Evolutionary conservation across 768 basidiomycete species (phyloP).

Genomic region (Trametes meyenii): DNA sequence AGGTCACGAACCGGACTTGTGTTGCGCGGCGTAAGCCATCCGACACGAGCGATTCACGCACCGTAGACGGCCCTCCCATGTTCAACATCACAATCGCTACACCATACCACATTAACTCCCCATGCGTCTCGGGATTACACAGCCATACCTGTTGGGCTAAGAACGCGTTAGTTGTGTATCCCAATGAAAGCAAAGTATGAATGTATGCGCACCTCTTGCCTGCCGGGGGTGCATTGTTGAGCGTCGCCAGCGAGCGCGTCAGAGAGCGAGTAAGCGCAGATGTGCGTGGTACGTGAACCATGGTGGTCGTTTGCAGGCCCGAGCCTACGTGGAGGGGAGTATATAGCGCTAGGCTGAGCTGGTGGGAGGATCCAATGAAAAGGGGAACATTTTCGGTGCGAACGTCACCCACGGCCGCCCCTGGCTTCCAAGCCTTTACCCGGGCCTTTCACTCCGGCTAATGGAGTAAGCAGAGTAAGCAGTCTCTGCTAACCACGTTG

Average conservation of each 20-base stretch:
- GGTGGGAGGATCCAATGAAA: constrained; percentile 23
- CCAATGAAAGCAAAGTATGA: neutral
- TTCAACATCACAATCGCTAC: constrained; percentile 94
- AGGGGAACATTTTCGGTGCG: constrained; percentile 17
- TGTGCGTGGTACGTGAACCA: constrained; percentile 27
- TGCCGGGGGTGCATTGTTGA: constrained; percentile 42
- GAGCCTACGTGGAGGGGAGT: constrained; percentile 1
- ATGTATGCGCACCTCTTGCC: constrained; percentile 46
- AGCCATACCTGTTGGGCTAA: constrained; percentile 32
- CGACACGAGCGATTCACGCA: constrained; percentile 39
- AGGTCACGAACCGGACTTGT: neutral
- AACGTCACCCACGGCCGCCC: constrained; percentile 5
- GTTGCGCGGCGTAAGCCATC: neutral
- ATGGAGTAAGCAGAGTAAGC: neutral
- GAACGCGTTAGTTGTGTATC: constrained; percentile 2
- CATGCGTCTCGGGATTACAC: neutral
- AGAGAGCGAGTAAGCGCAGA: constrained; percentile 32
- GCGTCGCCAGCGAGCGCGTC: constrained; percentile 48
- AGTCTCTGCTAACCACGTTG: neutral
- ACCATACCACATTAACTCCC: neutral
- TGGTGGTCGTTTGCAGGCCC: constrained; percentile 9
- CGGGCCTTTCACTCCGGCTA: neutral
- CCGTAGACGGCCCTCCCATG: constrained; percentile 97
- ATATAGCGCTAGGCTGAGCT: constrained; percentile 2
- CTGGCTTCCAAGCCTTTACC: neutral